Base-by-base conservation (phyloP, 176 grass and related monocot species). In the Canna indica region DNA sequence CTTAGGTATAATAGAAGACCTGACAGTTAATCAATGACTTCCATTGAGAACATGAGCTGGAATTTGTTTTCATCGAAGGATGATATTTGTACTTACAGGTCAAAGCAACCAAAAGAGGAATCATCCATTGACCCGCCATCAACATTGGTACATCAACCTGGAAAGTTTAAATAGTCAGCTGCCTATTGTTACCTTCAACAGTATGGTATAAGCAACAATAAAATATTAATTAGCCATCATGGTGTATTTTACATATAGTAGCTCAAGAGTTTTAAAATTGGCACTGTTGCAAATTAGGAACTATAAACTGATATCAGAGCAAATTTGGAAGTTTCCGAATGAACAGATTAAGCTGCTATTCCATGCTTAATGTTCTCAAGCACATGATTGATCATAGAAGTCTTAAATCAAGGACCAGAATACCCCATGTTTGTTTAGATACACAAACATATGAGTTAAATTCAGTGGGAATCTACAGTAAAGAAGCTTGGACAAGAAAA, bases 131-230 rank as follows among this genome's bases (percentile, higher is more conserved):
- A 82, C 83, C 81, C 75, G 84, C 86, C 73, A 88, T 70, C 68
- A 88, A 73, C 83, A 86, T 85, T n/a, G 82, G 81, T 67, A 84
- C 67, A 75, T 96, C 91, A 81, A 87, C 86, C 93, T 97, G 80
- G 57, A 79, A 38, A 66, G 1, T 4, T 17, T 42, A 59, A 27
- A 17, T 28, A 16, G 31, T 36, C 22, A 65, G 10, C 48, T 64
- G 26, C 16, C 45, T 7, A 25, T 24, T 27, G 13, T 17, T n/a
- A 73, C 1, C 33, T 59, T 30, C 18, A 73, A 36, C 5, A 24
- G 3, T 24, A 13, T 39, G 20, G 12, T 6, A 7, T n/a, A n/a
- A n/a, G n/a, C n/a, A n/a, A n/a, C n/a, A n/a, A n/a, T n/a, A n/a
- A n/a, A n/a, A n/a, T n/a, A n/a, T n/a, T n/a, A n/a, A n/a, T n/a